Evolutionary conservation across 2,329 filamentous ascomycete species (phyloP).

Genomic region (Emergomyces pasteurianus): DNA sequence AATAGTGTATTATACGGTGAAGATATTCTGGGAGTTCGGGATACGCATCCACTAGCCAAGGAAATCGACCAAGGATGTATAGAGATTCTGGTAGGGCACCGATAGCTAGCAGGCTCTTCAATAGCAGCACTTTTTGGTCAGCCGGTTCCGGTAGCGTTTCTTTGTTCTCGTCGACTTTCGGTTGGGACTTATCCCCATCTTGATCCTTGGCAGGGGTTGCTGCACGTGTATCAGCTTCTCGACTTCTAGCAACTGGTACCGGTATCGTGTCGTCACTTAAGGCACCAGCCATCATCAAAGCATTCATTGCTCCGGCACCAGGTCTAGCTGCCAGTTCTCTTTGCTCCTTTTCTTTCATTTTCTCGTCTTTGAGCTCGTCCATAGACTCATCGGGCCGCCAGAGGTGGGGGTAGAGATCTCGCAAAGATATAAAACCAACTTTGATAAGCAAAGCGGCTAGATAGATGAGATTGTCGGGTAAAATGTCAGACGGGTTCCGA

Average conservation of each 20-base stretch:
- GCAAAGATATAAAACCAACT: conserved; percentile 87
- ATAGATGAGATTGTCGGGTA: conserved; percentile 88
- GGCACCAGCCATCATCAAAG: conserved; percentile 74
- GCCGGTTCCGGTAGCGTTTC: conserved; percentile 55
- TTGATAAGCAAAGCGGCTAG: conserved; percentile 88
- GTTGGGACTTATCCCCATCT: conserved; percentile 33
- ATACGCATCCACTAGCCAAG: conserved; percentile 80
- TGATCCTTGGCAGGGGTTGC: conserved; percentile 43
- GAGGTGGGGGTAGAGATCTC: conserved; percentile 83
- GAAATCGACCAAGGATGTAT: conserved; percentile 82
- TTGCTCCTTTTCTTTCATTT: conserved; percentile 64
- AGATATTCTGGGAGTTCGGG: conserved; percentile 70
- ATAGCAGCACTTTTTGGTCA: conserved; percentile 77
- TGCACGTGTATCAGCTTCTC: conserved; percentile 43
- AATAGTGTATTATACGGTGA: conserved; percentile 75
- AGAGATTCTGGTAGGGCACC: conserved; percentile 87
- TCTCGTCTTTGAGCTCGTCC: conserved; percentile 57
- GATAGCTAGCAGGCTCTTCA: conserved; percentile 77
- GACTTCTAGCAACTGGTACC: conserved; percentile 35
- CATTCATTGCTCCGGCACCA: conserved; percentile 63
- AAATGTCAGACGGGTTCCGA: conserved; percentile 59
- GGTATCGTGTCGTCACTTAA: conserved; percentile 67
- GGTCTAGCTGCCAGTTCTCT: conserved; percentile 59
- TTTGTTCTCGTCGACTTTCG: conserved; percentile 30
- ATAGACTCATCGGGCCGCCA: conserved; percentile 78